Conservation (phyloP, 2,329 filamentous ascomycete genomes). For the Fusarium anguioides region DNA sequence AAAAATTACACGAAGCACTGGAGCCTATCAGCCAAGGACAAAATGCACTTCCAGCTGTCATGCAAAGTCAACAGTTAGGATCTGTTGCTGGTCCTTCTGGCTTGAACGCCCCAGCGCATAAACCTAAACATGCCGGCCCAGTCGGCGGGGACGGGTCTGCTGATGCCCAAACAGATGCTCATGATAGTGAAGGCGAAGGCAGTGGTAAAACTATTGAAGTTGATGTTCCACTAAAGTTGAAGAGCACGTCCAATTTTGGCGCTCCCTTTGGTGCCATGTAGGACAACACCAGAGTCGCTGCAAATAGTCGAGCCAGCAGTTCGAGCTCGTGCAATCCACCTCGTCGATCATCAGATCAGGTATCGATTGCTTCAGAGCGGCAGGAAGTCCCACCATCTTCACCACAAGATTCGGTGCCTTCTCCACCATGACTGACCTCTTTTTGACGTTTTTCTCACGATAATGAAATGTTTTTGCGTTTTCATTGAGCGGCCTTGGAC, state of each 20-base stretch:
- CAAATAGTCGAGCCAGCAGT: background rate
- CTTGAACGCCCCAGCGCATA: conserved; percentile 18
- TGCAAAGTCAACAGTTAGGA: conserved; percentile 47
- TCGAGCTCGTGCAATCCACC: conserved; percentile 10
- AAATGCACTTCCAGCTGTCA: conserved; percentile 59
- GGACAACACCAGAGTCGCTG: conserved; percentile 11
- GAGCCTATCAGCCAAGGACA: conserved; percentile 60
- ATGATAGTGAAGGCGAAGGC: conserved; percentile 43
- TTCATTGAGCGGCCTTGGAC: conserved; percentile 6
- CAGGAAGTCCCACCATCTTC: conserved; percentile 9
- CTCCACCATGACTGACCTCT: background rate
- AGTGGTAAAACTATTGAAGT: conserved; percentile 47
- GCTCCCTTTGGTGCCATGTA: conserved; percentile 56
- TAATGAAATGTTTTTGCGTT: conserved; percentile 30
- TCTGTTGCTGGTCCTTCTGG: conserved; percentile 27
- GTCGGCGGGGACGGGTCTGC: conserved; percentile 40
- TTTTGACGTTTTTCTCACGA: conserved; percentile 11
- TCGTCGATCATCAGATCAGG: background rate
- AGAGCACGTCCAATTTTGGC: conserved; percentile 60
- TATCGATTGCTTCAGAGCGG: conserved; percentile 1
- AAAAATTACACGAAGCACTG: conserved; percentile 62
- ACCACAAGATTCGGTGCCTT: background rate
- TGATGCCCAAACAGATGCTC: conserved; percentile 36
- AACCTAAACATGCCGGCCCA: conserved; percentile 15
- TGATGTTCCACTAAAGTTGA: conserved; percentile 61